A percentile compares a stretch with the other conserved stretches of the same genome.
phyloP scores from a whole-genome alignment of 768 basidiomycete species.

The Boletus speciosus region DNA sequence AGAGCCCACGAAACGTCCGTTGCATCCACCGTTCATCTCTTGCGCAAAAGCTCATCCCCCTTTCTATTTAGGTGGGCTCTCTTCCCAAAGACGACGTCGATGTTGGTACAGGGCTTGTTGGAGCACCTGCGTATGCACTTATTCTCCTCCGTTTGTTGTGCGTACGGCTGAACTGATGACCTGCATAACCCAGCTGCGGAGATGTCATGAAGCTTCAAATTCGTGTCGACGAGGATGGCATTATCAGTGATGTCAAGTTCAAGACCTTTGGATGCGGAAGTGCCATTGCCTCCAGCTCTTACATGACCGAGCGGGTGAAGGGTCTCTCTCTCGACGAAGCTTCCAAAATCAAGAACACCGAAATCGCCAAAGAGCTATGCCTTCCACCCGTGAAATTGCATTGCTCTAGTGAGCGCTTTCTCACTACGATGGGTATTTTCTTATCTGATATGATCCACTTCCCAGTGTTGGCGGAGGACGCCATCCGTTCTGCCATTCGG shows the following conservation, averaged over 20 bases:
- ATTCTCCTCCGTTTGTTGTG: neutral
- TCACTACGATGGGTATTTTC: constrained; percentile 4
- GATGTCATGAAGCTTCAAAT: constrained; percentile 99
- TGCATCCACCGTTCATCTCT: constrained; percentile 30
- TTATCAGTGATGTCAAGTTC: constrained; percentile 98
- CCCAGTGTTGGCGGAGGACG: constrained; percentile 94
- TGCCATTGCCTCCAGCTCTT: constrained; percentile 95
- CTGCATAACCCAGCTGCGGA: constrained; percentile 62
- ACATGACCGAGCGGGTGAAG: constrained; percentile 98
- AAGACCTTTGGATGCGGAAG: constrained; percentile 99
- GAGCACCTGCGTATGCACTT: constrained; percentile 83
- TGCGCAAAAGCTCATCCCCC: constrained; percentile 51
- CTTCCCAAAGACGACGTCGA: constrained; percentile 87
- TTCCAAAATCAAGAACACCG: constrained; percentile 96
- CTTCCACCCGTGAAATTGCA: constrained; percentile 95
- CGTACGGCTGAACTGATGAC: constrained; percentile 15
- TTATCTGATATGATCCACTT: constrained; percentile 24
- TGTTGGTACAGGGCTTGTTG: constrained; percentile 97
- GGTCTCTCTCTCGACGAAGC: constrained; percentile 93
- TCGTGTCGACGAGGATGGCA: constrained; percentile 88
- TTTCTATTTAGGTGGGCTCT: constrained; percentile 75
- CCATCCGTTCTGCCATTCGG: constrained; percentile 96
- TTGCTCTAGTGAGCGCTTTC: constrained; percentile 74
- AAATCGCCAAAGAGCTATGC: constrained; percentile 96
- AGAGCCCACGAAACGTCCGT: constrained; percentile 93